A percentile compares a stretch with the other conserved stretches of the same genome.
Conservation (phyloP, 345 rosid genomes). For the Salix arbutifolia region DNA sequence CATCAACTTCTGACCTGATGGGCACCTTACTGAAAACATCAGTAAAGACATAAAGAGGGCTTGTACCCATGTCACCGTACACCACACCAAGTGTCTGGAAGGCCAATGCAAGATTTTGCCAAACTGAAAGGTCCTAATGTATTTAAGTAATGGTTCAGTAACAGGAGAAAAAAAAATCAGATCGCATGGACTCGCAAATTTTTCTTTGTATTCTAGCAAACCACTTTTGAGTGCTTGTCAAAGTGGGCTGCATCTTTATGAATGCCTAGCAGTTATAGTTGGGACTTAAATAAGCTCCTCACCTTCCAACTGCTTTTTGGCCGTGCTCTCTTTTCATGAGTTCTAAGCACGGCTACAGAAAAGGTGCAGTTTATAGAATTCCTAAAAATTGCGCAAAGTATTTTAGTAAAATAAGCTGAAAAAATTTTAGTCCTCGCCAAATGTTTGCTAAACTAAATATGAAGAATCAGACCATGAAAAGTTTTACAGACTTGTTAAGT, state of each 20-base stretch:
- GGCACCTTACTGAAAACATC: slow-evolving; percentile 93
- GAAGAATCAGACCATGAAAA: not conserved
- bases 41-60: slow-evolving; percentile 86
- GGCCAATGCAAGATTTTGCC: slow-evolving; percentile 68
- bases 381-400: too few relatives aligned
- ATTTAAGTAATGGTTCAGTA: slow-evolving; percentile 23
- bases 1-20: slow-evolving; percentile 71
- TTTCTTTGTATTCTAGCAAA: not conserved
- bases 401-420: too few relatives aligned
- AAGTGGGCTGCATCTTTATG: not conserved
- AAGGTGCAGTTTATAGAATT: not conserved
- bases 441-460: not conserved
- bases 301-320: not conserved
- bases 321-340: not conserved
- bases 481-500: not conserved
- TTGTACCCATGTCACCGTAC: slow-evolving; percentile 96
- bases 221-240: not conserved
- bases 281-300: not conserved
- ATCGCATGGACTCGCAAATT: not conserved
- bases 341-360: not conserved
- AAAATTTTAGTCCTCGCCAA: not conserved
- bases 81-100: slow-evolving; percentile 98
- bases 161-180: not conserved
- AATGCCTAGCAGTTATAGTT: not conserved
- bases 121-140: slow-evolving; percentile 62